Evolutionary conservation across 2,329 filamentous ascomycete species (phyloP), one percentile per base, ranked within the genome.

Genomic region (Fusarium sp.): DNA sequence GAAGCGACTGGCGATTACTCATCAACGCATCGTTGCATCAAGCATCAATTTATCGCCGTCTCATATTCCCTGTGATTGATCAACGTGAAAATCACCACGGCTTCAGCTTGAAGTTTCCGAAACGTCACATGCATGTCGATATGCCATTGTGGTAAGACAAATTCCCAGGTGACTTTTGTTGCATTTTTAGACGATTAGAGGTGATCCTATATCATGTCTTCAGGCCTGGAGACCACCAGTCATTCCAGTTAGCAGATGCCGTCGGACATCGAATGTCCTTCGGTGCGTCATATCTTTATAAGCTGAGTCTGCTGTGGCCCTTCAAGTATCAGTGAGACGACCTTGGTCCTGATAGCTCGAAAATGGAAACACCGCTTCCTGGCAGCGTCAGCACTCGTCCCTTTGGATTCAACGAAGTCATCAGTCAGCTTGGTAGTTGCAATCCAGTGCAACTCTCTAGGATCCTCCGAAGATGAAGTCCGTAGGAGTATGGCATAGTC

Each of bases 141-240:
- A 28, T 14, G 5, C 15, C 14, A 22, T 48, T 31, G 20, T 22
- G 45, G 20, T 49, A 4, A 49, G 20, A 33, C 22, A n/a, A 15
- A n/a, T n/a, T 12, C 26, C 20, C 47, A 15, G 18, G 13, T 15
- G 44, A 26, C 7, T 20, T 47, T 26, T 28, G 5, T 15, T 28
- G 6, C 5, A 10, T 28, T 13, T 15, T 13, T 15, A 28, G 20
- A 22, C 10, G 7, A 14, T 5, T 11, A 5, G 7, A 49, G 20
- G n/a, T 4, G 26, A 49, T 10, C 2, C 7, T n/a, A 1, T 7
- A 31, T 49, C 4, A 2, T 49, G 20, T 1, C 9, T 11, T 33
- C 0, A 17, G 5, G 2, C 7, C 10, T 17, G 7, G 20, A 2
- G 14, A 6, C 6, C 20, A 17, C 15, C 17, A n/a, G 28, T 4